phyloP scores from a whole-genome alignment of 1,284 basidiomycete species.

The Phaffia rhodozyma region DNA sequence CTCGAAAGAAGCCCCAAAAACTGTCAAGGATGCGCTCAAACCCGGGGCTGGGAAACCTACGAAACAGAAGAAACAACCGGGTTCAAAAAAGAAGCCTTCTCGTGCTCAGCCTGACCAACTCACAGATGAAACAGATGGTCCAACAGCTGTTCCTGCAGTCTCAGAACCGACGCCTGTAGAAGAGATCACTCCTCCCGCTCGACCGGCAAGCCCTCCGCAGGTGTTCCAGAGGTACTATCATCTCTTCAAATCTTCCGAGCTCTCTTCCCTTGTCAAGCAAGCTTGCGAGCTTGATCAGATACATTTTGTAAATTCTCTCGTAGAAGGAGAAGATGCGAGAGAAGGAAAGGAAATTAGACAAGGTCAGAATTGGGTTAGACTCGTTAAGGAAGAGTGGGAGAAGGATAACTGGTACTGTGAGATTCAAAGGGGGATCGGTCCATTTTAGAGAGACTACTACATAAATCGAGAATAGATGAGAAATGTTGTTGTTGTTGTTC shows the following conservation, averaged over 20 bases:
- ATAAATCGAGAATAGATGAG: too few species aligned
- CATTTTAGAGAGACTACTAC: too few species aligned
- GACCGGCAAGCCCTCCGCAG: constrained; percentile 21
- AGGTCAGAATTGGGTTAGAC: constrained; percentile 41
- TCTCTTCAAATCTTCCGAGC: constrained; percentile 72
- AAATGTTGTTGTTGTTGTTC: too few species aligned
- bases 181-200: neutral
- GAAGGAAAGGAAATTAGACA: constrained; percentile 18
- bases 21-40: constrained; percentile 16
- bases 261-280: constrained; percentile 47
- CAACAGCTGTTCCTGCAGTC: neutral
- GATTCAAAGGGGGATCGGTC: constrained; percentile 23
- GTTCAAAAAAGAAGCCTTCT: constrained; percentile 6
- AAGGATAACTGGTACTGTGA: constrained; percentile 39
- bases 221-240: constrained; percentile 85
- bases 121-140: neutral
- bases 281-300: constrained; percentile 54
- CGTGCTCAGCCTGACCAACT: neutral
- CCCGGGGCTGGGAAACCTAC: constrained; percentile 20
- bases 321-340: constrained; percentile 12
- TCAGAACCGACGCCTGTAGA: constrained; percentile 5
- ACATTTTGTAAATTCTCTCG: constrained; percentile 15
- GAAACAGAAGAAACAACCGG: constrained; percentile 14
- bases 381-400: constrained; percentile 71
- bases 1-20: constrained; percentile 25